Conservation (phyloP, 257 asterid genomes). For the Forsythia viridissima region DNA sequence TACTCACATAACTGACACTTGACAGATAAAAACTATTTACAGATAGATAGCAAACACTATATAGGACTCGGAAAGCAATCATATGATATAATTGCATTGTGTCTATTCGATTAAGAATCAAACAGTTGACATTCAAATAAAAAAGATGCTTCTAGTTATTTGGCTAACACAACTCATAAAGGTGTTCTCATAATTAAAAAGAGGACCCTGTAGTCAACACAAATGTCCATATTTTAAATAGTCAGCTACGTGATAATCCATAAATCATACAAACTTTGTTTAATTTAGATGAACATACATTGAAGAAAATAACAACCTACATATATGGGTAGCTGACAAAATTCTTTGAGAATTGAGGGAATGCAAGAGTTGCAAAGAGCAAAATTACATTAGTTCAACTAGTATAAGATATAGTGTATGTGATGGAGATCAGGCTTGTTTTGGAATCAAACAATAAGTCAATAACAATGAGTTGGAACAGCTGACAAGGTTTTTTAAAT, state of each 20-base stretch:
- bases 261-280: background rate
- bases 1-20: conserved; percentile 13
- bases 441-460: conserved; percentile 17
- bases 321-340: background rate
- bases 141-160: background rate
- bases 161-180: background rate
- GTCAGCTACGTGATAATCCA: background rate
- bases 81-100: conserved; percentile 4
- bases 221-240: background rate
- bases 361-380: conserved; percentile 2
- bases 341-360: background rate
- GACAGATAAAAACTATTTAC: background rate
- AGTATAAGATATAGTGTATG: background rate
- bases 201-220: background rate
- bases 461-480: conserved; percentile 1
- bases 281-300: background rate
- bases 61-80: conserved; percentile 4
- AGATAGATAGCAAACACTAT: conserved; percentile 2
- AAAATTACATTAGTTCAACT: background rate
- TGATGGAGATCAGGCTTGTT: conserved; percentile 1
- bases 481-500: background rate
- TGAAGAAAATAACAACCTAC: background rate
- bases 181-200: background rate
- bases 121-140: background rate
- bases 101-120: background rate